Conservation (phyloP, 2,329 filamentous ascomycete genomes). For the Fusarium chuoi region DNA sequence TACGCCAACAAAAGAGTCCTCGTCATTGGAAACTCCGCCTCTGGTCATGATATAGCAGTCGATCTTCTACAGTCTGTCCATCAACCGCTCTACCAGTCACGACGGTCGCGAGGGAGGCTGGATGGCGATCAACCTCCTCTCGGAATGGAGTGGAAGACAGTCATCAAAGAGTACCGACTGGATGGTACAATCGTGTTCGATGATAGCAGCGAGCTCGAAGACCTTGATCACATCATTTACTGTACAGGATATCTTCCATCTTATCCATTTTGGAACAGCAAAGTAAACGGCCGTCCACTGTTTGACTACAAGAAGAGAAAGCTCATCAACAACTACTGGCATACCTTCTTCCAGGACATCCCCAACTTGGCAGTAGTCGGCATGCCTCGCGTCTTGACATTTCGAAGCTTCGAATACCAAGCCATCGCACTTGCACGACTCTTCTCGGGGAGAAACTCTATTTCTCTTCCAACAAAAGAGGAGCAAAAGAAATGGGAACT, state of each 20-base stretch:
- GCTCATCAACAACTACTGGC: constrained; percentile 59
- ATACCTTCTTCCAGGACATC: constrained; percentile 63
- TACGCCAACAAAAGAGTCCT: constrained; percentile 51
- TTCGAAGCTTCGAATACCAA: constrained; percentile 67
- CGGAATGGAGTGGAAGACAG: constrained; percentile 64
- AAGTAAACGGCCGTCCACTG: constrained; percentile 56
- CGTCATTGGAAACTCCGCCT: constrained; percentile 58
- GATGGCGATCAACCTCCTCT: constrained; percentile 59
- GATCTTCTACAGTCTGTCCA: constrained; percentile 52
- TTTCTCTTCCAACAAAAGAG: constrained; percentile 50
- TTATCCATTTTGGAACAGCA: constrained; percentile 61
- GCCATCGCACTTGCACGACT: constrained; percentile 63
- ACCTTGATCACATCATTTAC: constrained; percentile 55
- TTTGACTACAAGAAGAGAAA: constrained; percentile 61
- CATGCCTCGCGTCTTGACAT: constrained; percentile 61
- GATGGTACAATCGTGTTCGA: constrained; percentile 57
- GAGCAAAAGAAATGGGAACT: constrained; percentile 60
- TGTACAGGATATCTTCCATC: constrained; percentile 57
- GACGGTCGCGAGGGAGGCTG: constrained; percentile 60
- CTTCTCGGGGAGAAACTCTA: constrained; percentile 54
- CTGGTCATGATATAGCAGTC: constrained; percentile 53
- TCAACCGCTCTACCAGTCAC: constrained; percentile 62
- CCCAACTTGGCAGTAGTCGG: constrained; percentile 62
- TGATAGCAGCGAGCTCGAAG: constrained; percentile 49
- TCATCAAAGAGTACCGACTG: constrained; percentile 57